These are phyloP conservation scores for Kodamaea derodonti DNA, from an alignment of 1,139 yeast species.

Conservation along the genomic window DNA sequence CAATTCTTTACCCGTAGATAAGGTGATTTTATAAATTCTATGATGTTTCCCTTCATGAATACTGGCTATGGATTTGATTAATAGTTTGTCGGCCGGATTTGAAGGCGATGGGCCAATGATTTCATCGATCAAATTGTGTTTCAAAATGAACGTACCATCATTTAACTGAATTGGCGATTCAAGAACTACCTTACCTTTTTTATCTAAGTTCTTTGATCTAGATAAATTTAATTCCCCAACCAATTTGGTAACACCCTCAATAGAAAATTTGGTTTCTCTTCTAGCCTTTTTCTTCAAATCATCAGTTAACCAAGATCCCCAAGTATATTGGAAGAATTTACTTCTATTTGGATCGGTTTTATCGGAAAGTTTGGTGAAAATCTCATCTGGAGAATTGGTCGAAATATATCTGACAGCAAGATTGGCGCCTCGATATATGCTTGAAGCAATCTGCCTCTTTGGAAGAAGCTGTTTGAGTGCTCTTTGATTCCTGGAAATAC, in stretches of 20 bases:
- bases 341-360: slow-evolving; percentile 66
- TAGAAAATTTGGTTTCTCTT: slow-evolving; percentile 78
- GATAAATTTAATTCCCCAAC: slow-evolving; percentile 37
- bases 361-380: slow-evolving; percentile 53
- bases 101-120: slow-evolving; percentile 35
- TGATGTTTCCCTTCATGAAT: slow-evolving; percentile 94
- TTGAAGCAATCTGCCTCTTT: too few relatives aligned
- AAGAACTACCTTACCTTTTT: slow-evolving; percentile 20
- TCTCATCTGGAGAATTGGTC: slow-evolving; percentile 26
- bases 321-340: slow-evolving; percentile 77
- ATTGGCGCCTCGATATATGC: too few relatives aligned
- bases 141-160: slow-evolving; percentile 42
- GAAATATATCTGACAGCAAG: slow-evolving; percentile 9
- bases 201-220: slow-evolving; percentile 21
- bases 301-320: slow-evolving; percentile 93
- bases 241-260: slow-evolving; percentile 64
- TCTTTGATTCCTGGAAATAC: too few relatives aligned
- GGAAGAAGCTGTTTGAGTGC: too few relatives aligned
- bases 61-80: slow-evolving; percentile 70
- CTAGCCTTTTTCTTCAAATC: slow-evolving; percentile 69
- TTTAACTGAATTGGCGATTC: slow-evolving; percentile 34
- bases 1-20: slow-evolving; percentile 59
- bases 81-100: slow-evolving; percentile 32
- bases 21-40: slow-evolving; percentile 69
- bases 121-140: slow-evolving; percentile 40